Base-by-base conservation (phyloP, 2,329 filamentous ascomycete species). In the Hypocreales sp. region DNA sequence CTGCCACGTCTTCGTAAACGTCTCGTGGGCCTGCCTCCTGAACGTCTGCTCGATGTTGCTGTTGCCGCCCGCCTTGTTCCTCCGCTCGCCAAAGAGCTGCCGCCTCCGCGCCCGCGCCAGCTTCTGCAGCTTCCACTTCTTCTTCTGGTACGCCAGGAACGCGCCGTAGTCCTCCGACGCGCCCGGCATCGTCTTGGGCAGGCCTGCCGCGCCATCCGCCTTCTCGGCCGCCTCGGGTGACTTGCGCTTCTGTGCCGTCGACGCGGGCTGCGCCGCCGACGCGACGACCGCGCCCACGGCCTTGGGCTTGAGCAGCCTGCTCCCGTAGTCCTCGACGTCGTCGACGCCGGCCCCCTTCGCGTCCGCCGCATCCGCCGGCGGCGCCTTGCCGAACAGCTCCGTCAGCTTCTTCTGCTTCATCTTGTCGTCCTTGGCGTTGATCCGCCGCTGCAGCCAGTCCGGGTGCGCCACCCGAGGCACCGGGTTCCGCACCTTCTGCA, bases 371-470 rank as follows among this genome's bases (percentile, higher is more conserved):
- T 87, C 80, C 9, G 72, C 69, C 15, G 92, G 51, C 0, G 82
- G 79, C 24, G 64, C 72, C 47, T 78, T 54, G 42, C 47, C 63
- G 45, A 98, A 93, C 40, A 93, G 61, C 44, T 95, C 90, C 0
- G 87, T 98, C 61, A 99, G 79, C 57, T 98, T 98, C 59, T 86
- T 92, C 56, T 99, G 90, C 60, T 98, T 93, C 64, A 95, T 78
- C 48, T 79, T 86, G 56, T 99, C 90, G 31, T 98, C 90, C 51
- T 94, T 95, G 50, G 79, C 77, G 39, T 90, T 82, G 52, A 98
- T 94, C 28, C 87, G 70, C 32, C 83, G 73, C 44, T 94, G 84
- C 19, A 99, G 67, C 90, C 90, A 99, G 29, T 98, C 92, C 0
- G 90, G 90, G 54, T 98, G 92, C 6, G 80, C 66, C 9, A 99